Conservation (phyloP, 352 stramenopile species). For the Phytopythium kandeliae region DNA sequence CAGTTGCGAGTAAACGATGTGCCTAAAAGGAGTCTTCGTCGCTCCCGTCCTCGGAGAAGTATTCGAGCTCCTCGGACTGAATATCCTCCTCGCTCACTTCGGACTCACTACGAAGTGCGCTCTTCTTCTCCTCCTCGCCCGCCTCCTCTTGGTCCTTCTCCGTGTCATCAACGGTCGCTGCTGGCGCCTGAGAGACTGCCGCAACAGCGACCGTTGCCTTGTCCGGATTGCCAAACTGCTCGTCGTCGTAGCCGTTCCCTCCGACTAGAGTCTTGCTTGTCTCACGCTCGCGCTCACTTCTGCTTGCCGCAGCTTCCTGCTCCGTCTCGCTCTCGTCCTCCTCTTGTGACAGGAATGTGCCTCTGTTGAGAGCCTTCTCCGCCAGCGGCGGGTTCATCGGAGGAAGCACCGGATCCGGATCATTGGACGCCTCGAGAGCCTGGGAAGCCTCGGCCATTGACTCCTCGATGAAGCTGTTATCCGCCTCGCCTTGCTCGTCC, state of each 20-base stretch:
- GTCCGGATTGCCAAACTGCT: constrained; percentile 5
- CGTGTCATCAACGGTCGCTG: background rate
- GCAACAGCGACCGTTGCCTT: background rate
- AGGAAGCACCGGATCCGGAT: no score
- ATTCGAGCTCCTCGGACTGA: constrained; percentile 73
- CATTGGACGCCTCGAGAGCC: constrained; percentile 19
- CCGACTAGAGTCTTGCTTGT: background rate
- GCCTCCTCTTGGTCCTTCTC: constrained; percentile 10
- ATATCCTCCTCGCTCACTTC: constrained; percentile 65
- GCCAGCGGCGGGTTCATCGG: background rate
- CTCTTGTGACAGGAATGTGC: constrained; percentile 16
- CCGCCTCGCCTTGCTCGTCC: constrained; percentile 19
- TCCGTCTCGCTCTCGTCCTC: constrained; percentile 11
- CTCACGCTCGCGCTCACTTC: constrained; percentile 6
- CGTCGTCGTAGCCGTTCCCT: background rate
- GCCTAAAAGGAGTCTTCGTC: constrained; percentile 80
- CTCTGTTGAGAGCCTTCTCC: background rate
- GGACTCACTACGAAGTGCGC: constrained; percentile 31
- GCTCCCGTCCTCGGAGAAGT: constrained; percentile 77
- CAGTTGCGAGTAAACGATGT: no score
- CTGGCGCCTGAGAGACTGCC: background rate
- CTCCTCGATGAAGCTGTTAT: constrained; percentile 26
- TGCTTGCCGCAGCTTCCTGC: constrained; percentile 1
- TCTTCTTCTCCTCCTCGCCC: constrained; percentile 39
- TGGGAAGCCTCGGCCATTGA: constrained; percentile 28